A percentile compares a stretch with the other conserved stretches of the same genome.
phyloP scores from a whole-genome alignment of 306 rosid genomes.

The Urtica urens region DNA sequence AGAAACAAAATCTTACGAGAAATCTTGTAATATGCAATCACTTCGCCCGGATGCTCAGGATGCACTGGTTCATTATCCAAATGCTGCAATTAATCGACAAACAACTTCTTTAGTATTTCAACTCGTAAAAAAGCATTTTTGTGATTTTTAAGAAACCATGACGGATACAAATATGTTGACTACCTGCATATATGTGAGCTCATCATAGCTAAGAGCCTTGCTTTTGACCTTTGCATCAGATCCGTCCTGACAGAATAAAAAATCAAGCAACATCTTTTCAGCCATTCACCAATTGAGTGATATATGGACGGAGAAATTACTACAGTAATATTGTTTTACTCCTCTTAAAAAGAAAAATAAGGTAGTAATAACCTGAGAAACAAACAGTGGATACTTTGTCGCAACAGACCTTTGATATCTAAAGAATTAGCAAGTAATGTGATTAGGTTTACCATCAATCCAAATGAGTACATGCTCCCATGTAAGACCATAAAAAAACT shows the following conservation, averaged over 20 bases:
- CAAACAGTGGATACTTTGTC: constrained; percentile 72
- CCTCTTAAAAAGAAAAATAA: neutral
- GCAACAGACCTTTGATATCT: constrained; percentile 72
- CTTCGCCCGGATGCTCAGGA: constrained; percentile 78
- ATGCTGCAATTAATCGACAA: constrained; percentile 52
- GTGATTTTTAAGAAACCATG: neutral
- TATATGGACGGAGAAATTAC: neutral
- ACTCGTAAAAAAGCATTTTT: neutral
- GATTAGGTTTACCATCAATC: constrained; percentile 16
- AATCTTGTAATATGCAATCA: constrained; percentile 91
- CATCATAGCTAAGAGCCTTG: constrained; percentile 72
- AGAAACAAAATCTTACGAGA: constrained; percentile 40
- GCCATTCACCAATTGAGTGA: neutral
- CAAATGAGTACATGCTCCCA: constrained; percentile 9
- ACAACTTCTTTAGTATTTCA: neutral
- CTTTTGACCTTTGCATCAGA: constrained; percentile 53
- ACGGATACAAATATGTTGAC: neutral
- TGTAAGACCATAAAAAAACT: constrained; percentile 3
- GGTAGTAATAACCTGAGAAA: constrained; percentile 72
- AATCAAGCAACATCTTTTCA: constrained; percentile 12
- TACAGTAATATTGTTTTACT: neutral
- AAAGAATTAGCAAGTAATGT: constrained; percentile 20
- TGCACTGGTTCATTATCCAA: constrained; percentile 58
- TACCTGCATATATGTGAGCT: constrained; percentile 85
- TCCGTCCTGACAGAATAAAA: constrained; percentile 59